A percentile compares a stretch with the other conserved stretches of the same genome.
Conservation (phyloP, 2,329 filamentous ascomycete genomes). For the Ciborinia camelliae region DNA sequence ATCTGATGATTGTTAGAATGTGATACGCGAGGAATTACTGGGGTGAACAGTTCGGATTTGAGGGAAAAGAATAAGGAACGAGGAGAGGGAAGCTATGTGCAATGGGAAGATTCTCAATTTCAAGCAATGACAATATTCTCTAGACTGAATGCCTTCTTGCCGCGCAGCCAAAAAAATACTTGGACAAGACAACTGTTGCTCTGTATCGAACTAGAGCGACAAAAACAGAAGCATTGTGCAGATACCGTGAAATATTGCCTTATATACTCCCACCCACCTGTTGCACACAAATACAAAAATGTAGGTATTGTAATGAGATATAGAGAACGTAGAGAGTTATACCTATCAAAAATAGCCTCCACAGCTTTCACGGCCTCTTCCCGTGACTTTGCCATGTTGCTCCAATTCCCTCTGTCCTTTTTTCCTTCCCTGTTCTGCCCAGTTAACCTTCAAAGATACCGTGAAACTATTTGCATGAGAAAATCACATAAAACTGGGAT, state of each 20-base stretch:
- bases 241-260: too few species aligned
- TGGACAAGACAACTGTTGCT: not conserved
- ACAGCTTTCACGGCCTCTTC: constrained; percentile 31
- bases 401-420: not conserved
- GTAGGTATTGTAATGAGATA: not conserved
- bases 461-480: too few species aligned
- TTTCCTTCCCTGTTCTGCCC: too few species aligned
- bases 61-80: not conserved
- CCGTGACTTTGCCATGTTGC: constrained; percentile 19
- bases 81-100: not conserved
- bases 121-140: not conserved
- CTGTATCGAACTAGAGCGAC: not conserved
- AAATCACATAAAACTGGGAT: too few species aligned
- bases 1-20: constrained; percentile 23
- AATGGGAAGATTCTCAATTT: not conserved
- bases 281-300: not conserved
- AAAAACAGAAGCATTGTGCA: not conserved
- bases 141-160: not conserved
- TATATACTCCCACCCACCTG: not conserved
- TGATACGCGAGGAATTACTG: not conserved
- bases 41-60: not conserved
- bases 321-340: not conserved
- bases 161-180: not conserved
- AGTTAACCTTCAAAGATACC: too few species aligned
- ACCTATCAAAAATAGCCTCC: constrained; percentile 34